Conservation (phyloP, 2,329 filamentous ascomycete species). For the Aspergillus sp. region DNA sequence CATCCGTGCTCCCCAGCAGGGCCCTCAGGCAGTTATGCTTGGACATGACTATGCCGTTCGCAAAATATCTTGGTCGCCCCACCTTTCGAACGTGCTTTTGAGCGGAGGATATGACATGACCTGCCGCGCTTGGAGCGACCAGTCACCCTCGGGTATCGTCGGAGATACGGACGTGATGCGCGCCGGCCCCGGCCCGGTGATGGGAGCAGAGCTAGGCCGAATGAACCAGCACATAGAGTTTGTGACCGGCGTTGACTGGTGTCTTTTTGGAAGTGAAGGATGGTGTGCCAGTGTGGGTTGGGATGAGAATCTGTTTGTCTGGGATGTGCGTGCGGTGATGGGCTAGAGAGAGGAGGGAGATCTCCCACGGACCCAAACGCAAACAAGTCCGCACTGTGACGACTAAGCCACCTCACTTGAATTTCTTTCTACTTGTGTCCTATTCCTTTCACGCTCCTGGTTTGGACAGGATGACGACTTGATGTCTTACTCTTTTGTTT, state of each 20-base stretch:
- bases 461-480: not conserved
- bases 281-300: constrained; percentile 95
- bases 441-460: not conserved
- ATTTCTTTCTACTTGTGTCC: not conserved
- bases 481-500: not conserved
- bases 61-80: constrained; percentile 86
- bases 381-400: not conserved
- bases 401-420: not conserved
- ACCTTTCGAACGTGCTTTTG: constrained; percentile 82
- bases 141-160: constrained; percentile 44
- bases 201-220: constrained; percentile 72
- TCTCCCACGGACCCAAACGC: not conserved
- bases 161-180: constrained; percentile 41
- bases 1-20: constrained; percentile 70
- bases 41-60: constrained; percentile 92
- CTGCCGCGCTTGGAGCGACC: constrained; percentile 89
- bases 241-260: constrained; percentile 95
- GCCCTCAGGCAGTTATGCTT: constrained; percentile 70
- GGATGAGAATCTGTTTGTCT: constrained; percentile 88
- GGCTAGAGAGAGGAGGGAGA: constrained; percentile 12
- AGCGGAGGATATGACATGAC: constrained; percentile 98
- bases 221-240: constrained; percentile 97
- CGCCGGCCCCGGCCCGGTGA: constrained; percentile 37
- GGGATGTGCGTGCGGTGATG: constrained; percentile 78
- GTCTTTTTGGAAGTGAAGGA: constrained; percentile 88